Percentiles rank a stretch among this genome's conserved stretches.
Conservation (phyloP, 1,139 yeast genomes). For the Saccharomyces hybrid region DNA sequence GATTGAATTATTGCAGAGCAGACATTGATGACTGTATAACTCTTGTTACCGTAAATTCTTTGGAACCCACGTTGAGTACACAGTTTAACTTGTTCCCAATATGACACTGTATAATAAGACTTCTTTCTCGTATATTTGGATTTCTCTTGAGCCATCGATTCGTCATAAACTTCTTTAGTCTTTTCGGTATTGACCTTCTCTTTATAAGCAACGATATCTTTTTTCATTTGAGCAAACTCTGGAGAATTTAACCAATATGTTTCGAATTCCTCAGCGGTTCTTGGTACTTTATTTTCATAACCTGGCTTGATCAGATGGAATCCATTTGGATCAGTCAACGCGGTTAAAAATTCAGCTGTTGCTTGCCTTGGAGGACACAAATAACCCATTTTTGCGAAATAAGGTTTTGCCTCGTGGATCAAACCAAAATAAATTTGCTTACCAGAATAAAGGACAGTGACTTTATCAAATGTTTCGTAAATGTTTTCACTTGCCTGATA, state of each 20-base stretch:
- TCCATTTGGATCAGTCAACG: conserved; percentile 42
- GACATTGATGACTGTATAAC: conserved; percentile 42
- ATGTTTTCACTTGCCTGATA: conserved; percentile 44
- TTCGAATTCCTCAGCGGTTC: conserved; percentile 63
- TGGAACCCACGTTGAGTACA: conserved; percentile 45
- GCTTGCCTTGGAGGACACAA: conserved; percentile 50
- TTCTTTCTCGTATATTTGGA: conserved; percentile 34
- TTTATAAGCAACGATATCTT: conserved; percentile 43
- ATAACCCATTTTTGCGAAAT: conserved; percentile 44
- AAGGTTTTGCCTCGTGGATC: conserved; percentile 38
- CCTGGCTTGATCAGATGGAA: conserved; percentile 37
- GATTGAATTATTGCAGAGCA: conserved; percentile 45
- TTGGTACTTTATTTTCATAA: conserved; percentile 56
- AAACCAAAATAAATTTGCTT: conserved; percentile 40
- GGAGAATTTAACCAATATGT: conserved; percentile 56
- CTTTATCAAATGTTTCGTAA: conserved; percentile 42
- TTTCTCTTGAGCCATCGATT: conserved; percentile 39
- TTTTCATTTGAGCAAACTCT: conserved; percentile 38
- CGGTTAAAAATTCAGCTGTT: conserved; percentile 54
- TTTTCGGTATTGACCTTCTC: conserved; percentile 35
- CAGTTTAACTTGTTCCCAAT: conserved; percentile 40
- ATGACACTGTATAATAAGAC: conserved; percentile 43
- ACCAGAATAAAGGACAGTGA: conserved; percentile 39
- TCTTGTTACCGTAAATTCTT: conserved; percentile 44
- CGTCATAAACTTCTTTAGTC: conserved; percentile 35